Base-by-base conservation (phyloP, 176 grass and related monocot species). In the Oryza punctata region DNA sequence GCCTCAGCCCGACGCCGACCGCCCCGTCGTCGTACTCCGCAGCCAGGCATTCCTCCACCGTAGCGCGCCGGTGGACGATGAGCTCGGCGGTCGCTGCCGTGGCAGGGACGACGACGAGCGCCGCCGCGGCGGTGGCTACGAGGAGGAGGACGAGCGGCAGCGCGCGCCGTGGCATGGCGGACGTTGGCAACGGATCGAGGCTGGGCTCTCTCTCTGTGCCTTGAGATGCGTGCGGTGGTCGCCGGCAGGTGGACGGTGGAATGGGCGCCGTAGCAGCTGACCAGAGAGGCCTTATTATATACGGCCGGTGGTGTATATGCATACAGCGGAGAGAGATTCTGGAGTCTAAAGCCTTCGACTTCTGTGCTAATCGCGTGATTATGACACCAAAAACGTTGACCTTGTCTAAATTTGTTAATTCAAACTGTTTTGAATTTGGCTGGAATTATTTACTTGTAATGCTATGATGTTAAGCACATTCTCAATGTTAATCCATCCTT, bases 111-210 rank as follows among this genome's bases (percentile, higher is more conserved):
- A 5, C 19, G 46, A 60, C 47, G 33, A 8, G 28, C 24, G 49
- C 47, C 47, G 47, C 47, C 46, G 46, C 52, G 14, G 5, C 47
- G 5, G 54, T 19, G 33, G 41, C 52, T 15, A 92, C 18, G 63
- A 92, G 61, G 47, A 92, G 61, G 47, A 79, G 18, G 50, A 19
- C 21, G 57, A 61, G n/a, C 52, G 52, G 72, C 66, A 25, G 33
- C 16, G 0, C 14, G 29, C 13, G 70, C 18, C 63, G 28, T 44
- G 43, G 16, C 75, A 91, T 84, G 70, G 69, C 14, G 41, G 7
- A 27, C 30, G 65, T 10, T 5, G 23, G 27, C n/a, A 21, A 29
- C n/a, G 37, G 33, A n/a, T n/a, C n/a, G n/a, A 25, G 35, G 54
- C 3, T 64, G 9, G 2, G 33, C 5, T 5, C 5, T 2, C 2